A percentile compares a stretch with the other conserved stretches of the same genome.
phyloP scores from a whole-genome alignment of 2,329 filamentous ascomycete genomes.

The Sporothrix globosa region DNA sequence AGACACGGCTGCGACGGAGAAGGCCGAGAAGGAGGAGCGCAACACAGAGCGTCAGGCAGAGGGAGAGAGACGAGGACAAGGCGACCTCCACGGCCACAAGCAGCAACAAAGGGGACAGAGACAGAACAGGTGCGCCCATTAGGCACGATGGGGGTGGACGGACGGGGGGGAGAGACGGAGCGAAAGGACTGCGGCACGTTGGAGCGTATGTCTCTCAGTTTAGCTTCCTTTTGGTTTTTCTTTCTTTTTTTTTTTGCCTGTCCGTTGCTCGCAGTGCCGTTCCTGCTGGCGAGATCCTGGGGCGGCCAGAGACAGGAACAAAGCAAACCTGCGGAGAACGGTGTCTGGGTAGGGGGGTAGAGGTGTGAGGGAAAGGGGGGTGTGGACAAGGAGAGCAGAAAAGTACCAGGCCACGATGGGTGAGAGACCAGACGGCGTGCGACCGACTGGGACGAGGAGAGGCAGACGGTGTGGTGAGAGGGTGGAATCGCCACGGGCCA shows the following conservation, averaged over 20 bases:
- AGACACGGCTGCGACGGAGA: conserved; percentile 5
- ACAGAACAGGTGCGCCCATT: conserved; percentile 24
- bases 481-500: conserved; percentile 15
- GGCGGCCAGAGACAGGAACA: conserved; percentile 23
- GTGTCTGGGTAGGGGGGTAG: conserved; percentile 16
- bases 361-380: conserved; percentile 7
- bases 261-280: neutral
- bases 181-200: conserved; percentile 1
- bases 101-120: conserved; percentile 16
- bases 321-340: conserved; percentile 10
- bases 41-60: neutral
- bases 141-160: conserved; percentile 16
- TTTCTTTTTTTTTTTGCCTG: neutral
- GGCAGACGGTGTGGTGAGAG: conserved; percentile 11
- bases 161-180: neutral
- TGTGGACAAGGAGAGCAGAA: neutral
- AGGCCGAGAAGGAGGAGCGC: conserved; percentile 17
- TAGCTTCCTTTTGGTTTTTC: neutral
- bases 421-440: conserved; percentile 14
- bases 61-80: conserved; percentile 24
- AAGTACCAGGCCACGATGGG: neutral
- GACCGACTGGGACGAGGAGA: neutral
- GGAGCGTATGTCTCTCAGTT: conserved; percentile 13
- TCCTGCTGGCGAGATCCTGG: conserved; percentile 20
- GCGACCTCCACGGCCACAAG: conserved; percentile 27